A percentile compares a stretch with the other conserved stretches of the same genome.
Conservation (phyloP, 2,329 filamentous ascomycete species). For the Didymella glomerata region DNA sequence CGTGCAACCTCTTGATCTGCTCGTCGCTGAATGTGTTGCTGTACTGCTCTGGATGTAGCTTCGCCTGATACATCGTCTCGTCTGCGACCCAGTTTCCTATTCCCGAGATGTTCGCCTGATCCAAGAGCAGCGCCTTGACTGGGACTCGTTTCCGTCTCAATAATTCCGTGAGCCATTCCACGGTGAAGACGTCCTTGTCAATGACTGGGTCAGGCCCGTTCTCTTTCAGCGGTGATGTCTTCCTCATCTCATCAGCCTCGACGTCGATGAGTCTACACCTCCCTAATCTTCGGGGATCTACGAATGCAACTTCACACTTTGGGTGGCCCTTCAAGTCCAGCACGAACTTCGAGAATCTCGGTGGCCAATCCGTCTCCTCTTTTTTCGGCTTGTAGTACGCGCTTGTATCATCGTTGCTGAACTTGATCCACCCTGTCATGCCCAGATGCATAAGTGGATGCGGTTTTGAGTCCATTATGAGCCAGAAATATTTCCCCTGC, state of each 20-base stretch:
- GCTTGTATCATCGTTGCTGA: slow-evolving; percentile 77
- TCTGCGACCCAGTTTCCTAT: slow-evolving; percentile 99
- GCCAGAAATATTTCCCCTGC: slow-evolving; percentile 97
- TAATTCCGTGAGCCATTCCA: slow-evolving; percentile 75
- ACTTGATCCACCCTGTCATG: slow-evolving; percentile 81
- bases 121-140: slow-evolving; percentile 85
- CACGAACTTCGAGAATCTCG: slow-evolving; percentile 87
- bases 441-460: slow-evolving; percentile 92
- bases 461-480: slow-evolving; percentile 78
- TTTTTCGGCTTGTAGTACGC: slow-evolving; percentile 75
- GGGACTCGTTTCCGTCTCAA: slow-evolving; percentile 81
- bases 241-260: slow-evolving; percentile 76
- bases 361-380: slow-evolving; percentile 78
- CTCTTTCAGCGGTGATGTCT: slow-evolving; percentile 80
- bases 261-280: slow-evolving; percentile 85
- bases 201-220: slow-evolving; percentile 94
- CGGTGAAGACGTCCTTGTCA: slow-evolving; percentile 79
- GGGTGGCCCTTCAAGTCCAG: slow-evolving; percentile 69
- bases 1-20: slow-evolving; percentile 76
- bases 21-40: slow-evolving; percentile 78
- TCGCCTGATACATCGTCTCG: slow-evolving; percentile 89
- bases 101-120: slow-evolving; percentile 88
- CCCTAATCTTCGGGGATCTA: slow-evolving; percentile 80
- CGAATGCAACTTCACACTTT: slow-evolving; percentile 77
- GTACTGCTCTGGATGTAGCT: slow-evolving; percentile 91